These are phyloP conservation scores for Eucommia ulmoides DNA, from an alignment of 257 asterid species.

Conservation along the genomic window DNA sequence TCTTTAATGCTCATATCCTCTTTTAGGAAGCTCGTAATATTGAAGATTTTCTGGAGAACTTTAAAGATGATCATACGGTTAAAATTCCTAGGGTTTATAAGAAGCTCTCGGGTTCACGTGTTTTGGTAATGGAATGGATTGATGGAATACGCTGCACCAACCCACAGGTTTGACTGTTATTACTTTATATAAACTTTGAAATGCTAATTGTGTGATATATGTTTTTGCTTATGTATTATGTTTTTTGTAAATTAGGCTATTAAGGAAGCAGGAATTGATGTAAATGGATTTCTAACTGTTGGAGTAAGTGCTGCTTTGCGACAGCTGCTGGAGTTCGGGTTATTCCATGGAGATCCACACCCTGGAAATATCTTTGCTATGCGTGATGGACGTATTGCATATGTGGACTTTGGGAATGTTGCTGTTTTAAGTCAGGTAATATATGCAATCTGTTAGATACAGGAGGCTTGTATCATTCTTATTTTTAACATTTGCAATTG, in stretches of 20 bases:
- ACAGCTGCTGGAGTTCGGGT: constrained; percentile 92
- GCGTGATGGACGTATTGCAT: constrained; percentile 99
- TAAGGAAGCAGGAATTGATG: constrained; percentile 75
- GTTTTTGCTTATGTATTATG: constrained; percentile 12
- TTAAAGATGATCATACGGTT: constrained; percentile 89
- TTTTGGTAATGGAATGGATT: constrained; percentile 99
- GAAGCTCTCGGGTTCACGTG: constrained; percentile 83
- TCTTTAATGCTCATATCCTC: constrained; percentile 5
- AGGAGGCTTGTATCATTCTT: too few species aligned
- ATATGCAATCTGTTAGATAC: not conserved
- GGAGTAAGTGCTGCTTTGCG: constrained; percentile 98
- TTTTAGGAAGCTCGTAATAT: constrained; percentile 91
- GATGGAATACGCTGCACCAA: constrained; percentile 99
- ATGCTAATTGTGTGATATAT: constrained; percentile 8
- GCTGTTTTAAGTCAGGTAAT: constrained; percentile 98
- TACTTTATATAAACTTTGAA: constrained; percentile 6
- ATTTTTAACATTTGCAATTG: too few species aligned
- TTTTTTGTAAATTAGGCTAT: constrained; percentile 52
- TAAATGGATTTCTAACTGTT: constrained; percentile 81
- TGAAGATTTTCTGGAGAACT: constrained; percentile 95
- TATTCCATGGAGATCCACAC: constrained; percentile 99
- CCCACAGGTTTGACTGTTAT: constrained; percentile 72
- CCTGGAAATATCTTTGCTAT: constrained; percentile 97
- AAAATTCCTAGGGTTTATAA: constrained; percentile 86
- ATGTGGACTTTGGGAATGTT: constrained; percentile 96